A percentile compares a stretch with the other conserved stretches of the same genome.
Evolutionary conservation across 352 stramenopile genomes (phyloP).

Genomic region (Pythium aphanidermatum): DNA sequence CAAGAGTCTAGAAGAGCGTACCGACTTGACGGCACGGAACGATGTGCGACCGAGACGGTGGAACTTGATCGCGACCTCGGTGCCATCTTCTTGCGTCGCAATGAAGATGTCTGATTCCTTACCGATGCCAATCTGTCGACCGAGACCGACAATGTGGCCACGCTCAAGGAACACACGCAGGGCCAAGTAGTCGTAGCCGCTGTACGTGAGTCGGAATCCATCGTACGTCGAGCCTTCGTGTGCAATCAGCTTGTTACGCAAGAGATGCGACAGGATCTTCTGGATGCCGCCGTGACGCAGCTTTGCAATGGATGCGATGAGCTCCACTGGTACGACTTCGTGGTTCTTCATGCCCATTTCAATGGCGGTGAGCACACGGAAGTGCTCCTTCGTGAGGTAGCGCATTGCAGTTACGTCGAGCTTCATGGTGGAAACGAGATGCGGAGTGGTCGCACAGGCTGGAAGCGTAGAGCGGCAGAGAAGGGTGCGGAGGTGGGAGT

Average conservation of each 20-base stretch:
- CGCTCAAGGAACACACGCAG: conserved; percentile 94
- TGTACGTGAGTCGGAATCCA: conserved; percentile 97
- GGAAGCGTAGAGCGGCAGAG: background rate
- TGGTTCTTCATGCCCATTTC: conserved; percentile 99
- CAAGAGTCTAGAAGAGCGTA: too few species aligned
- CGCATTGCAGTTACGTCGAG: conserved; percentile 92
- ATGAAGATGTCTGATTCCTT: conserved; percentile 99
- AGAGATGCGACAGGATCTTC: conserved; percentile 96
- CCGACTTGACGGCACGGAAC: conserved; percentile 94
- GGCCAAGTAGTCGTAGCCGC: conserved; percentile 99
- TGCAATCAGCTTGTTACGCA: conserved; percentile 97
- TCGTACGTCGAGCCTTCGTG: conserved; percentile 97
- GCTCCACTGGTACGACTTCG: conserved; percentile 94
- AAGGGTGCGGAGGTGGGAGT: background rate
- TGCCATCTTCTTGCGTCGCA: conserved; percentile 89
- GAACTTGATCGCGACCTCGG: conserved; percentile 98
- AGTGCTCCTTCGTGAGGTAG: conserved; percentile 94
- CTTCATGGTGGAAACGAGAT: conserved; percentile 85
- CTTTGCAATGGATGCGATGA: conserved; percentile 96
- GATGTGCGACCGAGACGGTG: conserved; percentile 98
- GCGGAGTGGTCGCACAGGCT: background rate
- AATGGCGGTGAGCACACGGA: conserved; percentile 97
- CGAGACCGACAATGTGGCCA: conserved; percentile 88
- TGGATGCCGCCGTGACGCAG: conserved; percentile 96
- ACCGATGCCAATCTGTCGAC: conserved; percentile 95